phyloP scores from a whole-genome alignment of 495 filamentous ascomycete genomes.

The Trypethelium eluteriae region DNA sequence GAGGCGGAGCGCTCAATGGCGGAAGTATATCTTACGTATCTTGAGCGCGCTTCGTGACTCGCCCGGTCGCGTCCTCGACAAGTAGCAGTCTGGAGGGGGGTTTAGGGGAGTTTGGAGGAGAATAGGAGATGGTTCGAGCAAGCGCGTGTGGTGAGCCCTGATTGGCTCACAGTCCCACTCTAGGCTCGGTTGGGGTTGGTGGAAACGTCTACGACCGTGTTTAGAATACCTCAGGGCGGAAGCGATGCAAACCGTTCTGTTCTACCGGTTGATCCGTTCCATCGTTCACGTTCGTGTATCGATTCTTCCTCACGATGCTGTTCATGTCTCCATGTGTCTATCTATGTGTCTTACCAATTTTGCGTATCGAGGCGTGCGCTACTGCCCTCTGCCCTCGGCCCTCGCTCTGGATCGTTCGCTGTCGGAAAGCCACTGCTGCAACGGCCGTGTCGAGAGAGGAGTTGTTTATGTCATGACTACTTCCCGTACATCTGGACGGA shows the following conservation, averaged over 20 bases:
- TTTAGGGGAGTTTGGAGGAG: slow-evolving; percentile 2
- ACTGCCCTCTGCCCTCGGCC: too few relatives aligned
- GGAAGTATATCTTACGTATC: too few relatives aligned
- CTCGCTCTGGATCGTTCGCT: background rate
- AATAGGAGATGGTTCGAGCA: slow-evolving; percentile 2
- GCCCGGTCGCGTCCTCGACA: background rate
- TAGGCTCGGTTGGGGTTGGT: background rate
- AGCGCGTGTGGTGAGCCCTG: background rate
- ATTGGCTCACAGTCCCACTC: background rate
- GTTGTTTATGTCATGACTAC: slow-evolving; percentile 8
- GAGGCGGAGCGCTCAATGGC: background rate
- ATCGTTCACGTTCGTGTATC: background rate
- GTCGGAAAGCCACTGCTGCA: background rate
- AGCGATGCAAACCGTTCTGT: slow-evolving; percentile 12
- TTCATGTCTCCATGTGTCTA: background rate
- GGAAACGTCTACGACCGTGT: slow-evolving; percentile 4
- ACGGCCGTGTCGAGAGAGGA: background rate
- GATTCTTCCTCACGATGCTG: background rate
- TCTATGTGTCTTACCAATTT: background rate
- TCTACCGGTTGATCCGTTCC: background rate
- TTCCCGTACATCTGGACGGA: background rate
- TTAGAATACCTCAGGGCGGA: background rate
- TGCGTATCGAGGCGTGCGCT: too few relatives aligned
- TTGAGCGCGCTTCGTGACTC: background rate
- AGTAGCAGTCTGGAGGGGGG: background rate